Evolutionary conservation across 2,329 filamentous ascomycete genomes (phyloP).

Genomic region (Leptodontidium sp.): DNA sequence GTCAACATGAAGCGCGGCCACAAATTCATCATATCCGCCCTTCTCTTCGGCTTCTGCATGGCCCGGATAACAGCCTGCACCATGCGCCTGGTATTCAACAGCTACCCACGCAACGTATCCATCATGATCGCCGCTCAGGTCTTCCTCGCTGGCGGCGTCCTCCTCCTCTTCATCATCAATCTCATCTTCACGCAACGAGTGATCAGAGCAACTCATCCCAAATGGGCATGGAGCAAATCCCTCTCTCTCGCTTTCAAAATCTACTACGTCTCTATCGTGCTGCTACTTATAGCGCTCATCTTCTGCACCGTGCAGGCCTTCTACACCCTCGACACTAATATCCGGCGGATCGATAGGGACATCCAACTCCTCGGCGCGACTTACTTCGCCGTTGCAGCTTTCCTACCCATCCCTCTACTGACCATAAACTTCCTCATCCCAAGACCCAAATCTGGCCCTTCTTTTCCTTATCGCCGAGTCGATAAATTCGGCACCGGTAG

Average conservation of each 20-base stretch:
- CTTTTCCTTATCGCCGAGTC: constrained; percentile 41
- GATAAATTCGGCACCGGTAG: constrained; percentile 73
- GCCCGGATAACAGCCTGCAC: constrained; percentile 50
- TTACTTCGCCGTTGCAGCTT: constrained; percentile 70
- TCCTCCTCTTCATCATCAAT: constrained; percentile 81
- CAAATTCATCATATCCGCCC: constrained; percentile 66
- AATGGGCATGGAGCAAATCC: constrained; percentile 70
- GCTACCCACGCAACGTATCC: constrained; percentile 46
- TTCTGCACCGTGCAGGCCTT: constrained; percentile 68
- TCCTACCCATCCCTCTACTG: constrained; percentile 69
- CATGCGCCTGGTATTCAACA: constrained; percentile 69
- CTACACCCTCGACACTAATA: constrained; percentile 67
- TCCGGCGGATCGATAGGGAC: constrained; percentile 61
- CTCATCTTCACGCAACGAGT: constrained; percentile 80
- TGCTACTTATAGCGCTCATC: constrained; percentile 72
- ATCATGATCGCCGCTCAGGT: constrained; percentile 41
- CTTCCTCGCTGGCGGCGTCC: constrained; percentile 52
- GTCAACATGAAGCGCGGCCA: constrained; percentile 59
- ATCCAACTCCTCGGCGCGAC: constrained; percentile 70
- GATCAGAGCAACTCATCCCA: constrained; percentile 75
- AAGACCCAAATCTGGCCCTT: constrained; percentile 43
- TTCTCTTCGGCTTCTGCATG: constrained; percentile 63
- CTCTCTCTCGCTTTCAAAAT: constrained; percentile 62
- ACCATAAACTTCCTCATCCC: constrained; percentile 56
- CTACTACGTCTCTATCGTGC: constrained; percentile 64